Conservation (phyloP, 2,329 filamentous ascomycete genomes). For the Claviceps purpurea region DNA sequence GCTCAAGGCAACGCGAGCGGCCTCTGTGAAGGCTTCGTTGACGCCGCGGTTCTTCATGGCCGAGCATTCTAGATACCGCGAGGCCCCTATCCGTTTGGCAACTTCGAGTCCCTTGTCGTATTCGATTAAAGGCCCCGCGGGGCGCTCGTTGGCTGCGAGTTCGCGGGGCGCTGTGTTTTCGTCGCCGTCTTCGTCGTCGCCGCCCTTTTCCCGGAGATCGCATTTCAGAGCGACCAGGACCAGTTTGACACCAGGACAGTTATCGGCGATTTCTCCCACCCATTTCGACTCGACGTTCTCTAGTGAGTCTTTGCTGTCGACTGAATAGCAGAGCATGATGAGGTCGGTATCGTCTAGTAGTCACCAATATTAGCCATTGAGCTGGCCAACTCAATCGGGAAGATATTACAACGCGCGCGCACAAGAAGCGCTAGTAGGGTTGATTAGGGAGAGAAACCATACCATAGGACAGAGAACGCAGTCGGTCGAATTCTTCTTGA, state of each 20-base stretch:
- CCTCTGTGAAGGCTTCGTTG: slow-evolving; percentile 97
- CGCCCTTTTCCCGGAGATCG: slow-evolving; percentile 69
- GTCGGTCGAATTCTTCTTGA: slow-evolving; percentile 95
- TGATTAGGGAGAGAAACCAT: slow-evolving; percentile 2
- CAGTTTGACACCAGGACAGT: slow-evolving; percentile 88
- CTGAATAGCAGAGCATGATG: slow-evolving; percentile 97
- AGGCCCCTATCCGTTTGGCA: slow-evolving; percentile 77
- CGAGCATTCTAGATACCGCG: slow-evolving; percentile 95
- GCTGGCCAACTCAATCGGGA: not conserved
- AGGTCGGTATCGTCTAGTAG: slow-evolving; percentile 69
- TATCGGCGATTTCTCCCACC: slow-evolving; percentile 95
- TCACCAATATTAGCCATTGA: slow-evolving; percentile 5
- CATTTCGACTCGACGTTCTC: slow-evolving; percentile 99
- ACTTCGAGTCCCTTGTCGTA: slow-evolving; percentile 89
- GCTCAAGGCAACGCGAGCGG: slow-evolving; percentile 78
- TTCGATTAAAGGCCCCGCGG: slow-evolving; percentile 64
- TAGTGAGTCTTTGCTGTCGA: slow-evolving; percentile 89
- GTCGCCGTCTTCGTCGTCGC: slow-evolving; percentile 57
- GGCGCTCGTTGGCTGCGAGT: slow-evolving; percentile 23
- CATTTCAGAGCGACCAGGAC: slow-evolving; percentile 95
- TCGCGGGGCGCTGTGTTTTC: slow-evolving; percentile 23
- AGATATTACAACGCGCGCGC: no score
- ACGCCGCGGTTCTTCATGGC: slow-evolving; percentile 97
- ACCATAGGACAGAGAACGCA: slow-evolving; percentile 92
- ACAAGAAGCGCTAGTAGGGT: not conserved